Evolutionary conservation across 345 rosid species (phyloP).

Genomic region (Sonneratia alba): DNA sequence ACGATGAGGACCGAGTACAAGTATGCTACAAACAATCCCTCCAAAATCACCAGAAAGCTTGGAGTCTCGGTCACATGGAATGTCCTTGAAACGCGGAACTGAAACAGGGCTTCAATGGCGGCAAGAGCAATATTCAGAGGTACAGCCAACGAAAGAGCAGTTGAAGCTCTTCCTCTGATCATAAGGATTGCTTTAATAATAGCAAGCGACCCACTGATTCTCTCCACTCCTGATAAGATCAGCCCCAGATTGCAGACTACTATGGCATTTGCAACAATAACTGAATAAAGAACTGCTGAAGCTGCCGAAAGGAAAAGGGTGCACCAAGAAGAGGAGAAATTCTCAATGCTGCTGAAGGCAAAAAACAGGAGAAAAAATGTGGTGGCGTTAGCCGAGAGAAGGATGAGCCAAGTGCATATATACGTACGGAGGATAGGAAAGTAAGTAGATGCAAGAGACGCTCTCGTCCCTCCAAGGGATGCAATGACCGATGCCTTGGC

Average conservation of each 20-base stretch:
- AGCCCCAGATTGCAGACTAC: constrained; percentile 58
- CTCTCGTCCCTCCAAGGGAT: constrained; percentile 11
- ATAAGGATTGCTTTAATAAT: constrained; percentile 57
- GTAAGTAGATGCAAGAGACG: constrained; percentile 21
- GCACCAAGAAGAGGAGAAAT: constrained; percentile 27
- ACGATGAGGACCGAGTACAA: constrained; percentile 56
- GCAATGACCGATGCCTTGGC: constrained; percentile 54
- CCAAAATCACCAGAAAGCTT: constrained; percentile 22
- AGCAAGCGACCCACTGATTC: constrained; percentile 41
- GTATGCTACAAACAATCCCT: constrained; percentile 58
- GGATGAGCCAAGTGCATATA: constrained; percentile 37
- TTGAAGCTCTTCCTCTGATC: constrained; percentile 47
- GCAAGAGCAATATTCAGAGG: constrained; percentile 50
- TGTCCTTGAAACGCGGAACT: constrained; percentile 34
- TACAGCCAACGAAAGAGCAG: constrained; percentile 61
- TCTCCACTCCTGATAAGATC: constrained; percentile 44
- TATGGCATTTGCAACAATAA: constrained; percentile 50
- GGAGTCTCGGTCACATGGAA: constrained; percentile 16
- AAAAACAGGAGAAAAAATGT: constrained; percentile 53
- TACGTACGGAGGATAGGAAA: constrained; percentile 44
- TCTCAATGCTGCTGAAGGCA: constrained; percentile 32
- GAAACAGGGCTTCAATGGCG: constrained; percentile 70
- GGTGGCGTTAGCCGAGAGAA: constrained; percentile 67
- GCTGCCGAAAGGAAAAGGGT: constrained; percentile 33
- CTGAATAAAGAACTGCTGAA: constrained; percentile 57